A percentile compares a stretch with the other conserved stretches of the same genome.
These are phyloP conservation scores for Coemansia sp. DNA, from an alignment of 192 early-diverging fungal species.

Conservation along the genomic window DNA sequence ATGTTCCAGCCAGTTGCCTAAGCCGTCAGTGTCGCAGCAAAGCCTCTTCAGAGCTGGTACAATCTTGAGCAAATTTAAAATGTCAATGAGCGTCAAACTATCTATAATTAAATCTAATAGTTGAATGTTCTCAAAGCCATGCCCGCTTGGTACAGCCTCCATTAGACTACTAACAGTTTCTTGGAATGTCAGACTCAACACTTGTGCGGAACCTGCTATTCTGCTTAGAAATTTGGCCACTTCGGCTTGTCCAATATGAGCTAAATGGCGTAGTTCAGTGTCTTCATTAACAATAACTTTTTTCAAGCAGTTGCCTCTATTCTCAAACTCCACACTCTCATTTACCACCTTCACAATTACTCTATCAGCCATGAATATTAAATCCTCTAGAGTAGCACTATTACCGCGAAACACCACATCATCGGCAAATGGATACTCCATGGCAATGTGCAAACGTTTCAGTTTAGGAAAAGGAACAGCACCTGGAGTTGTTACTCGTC, in stretches of 20 bases:
- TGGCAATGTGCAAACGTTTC: background rate
- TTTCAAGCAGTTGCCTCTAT: background rate
- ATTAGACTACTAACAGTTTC: background rate
- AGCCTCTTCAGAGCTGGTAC: background rate
- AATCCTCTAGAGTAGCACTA: constrained; percentile 3
- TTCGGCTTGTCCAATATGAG: background rate
- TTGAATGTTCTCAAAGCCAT: background rate
- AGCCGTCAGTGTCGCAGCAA: too few relatives aligned
- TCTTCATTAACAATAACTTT: background rate
- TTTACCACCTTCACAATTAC: background rate
- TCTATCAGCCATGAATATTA: background rate
- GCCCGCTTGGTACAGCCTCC: background rate
- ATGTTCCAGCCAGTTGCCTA: too few relatives aligned
- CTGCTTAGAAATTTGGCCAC: background rate
- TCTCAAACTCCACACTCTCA: background rate
- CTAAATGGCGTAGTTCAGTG: background rate
- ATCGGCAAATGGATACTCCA: constrained; percentile 9
- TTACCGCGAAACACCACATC: constrained; percentile 16
- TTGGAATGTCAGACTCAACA: background rate
- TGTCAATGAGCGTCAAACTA: background rate
- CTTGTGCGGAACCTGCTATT: background rate
- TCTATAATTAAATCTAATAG: background rate
- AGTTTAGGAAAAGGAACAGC: constrained; percentile 7
- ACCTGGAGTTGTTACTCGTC: background rate
- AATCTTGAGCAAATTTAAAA: background rate